phyloP scores from a whole-genome alignment of 2,329 filamentous ascomycete genomes.

The Chlorencoelia australis region DNA sequence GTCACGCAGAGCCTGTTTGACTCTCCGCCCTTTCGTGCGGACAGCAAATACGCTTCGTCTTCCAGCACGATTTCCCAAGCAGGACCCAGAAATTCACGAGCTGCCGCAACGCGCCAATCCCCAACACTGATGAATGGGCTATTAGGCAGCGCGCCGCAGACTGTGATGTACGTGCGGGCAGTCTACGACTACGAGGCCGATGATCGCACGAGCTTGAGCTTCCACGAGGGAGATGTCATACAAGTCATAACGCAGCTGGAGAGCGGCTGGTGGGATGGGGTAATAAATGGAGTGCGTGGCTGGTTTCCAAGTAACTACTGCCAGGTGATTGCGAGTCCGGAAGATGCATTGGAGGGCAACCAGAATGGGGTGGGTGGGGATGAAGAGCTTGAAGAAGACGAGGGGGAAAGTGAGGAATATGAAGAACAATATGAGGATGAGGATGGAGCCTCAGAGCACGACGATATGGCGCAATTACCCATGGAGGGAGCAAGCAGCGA shows the following conservation, averaged over 20 bases:
- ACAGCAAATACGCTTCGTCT: constrained; percentile 11
- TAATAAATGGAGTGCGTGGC: constrained; percentile 90
- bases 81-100: constrained; percentile 11
- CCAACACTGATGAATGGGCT: constrained; percentile 48
- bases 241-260: constrained; percentile 97
- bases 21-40: constrained; percentile 9
- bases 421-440: constrained; percentile 51
- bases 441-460: constrained; percentile 52
- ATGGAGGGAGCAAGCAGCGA: constrained; percentile 55
- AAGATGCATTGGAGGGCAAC: constrained; percentile 57
- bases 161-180: constrained; percentile 83
- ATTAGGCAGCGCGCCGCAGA: constrained; percentile 47
- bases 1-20: constrained; percentile 9
- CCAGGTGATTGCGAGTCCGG: constrained; percentile 67
- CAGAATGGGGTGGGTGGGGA: constrained; percentile 41
- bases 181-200: constrained; percentile 98
- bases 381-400: constrained; percentile 54
- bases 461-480: constrained; percentile 47
- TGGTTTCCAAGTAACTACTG: constrained; percentile 99
- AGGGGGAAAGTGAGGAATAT: constrained; percentile 61
- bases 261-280: constrained; percentile 98
- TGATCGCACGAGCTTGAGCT: constrained; percentile 92
- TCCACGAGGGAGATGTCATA: constrained; percentile 93
- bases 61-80: constrained; percentile 9
- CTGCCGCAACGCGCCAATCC: constrained; percentile 19